phyloP scores from a whole-genome alignment of 1,284 basidiomycete species.

The Violaceomyces palustris region DNA sequence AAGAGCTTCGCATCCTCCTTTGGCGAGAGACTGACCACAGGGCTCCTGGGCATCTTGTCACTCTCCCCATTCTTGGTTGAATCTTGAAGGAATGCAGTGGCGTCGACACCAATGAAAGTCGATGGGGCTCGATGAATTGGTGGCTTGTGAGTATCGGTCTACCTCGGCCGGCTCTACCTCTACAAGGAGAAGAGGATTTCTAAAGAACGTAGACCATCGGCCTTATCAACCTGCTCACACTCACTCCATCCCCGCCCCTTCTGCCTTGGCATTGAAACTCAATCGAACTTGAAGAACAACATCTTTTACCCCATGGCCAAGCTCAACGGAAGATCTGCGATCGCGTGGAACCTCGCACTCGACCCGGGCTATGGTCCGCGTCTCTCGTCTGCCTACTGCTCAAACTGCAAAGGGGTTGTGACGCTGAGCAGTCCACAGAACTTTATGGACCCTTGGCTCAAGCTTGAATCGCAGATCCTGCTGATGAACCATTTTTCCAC shows the following conservation, averaged over 20 bases:
- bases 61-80: too few species aligned
- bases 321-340: conserved; percentile 10
- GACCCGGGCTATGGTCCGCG: conserved; percentile 24
- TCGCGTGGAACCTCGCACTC: conserved; percentile 38
- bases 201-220: too few species aligned
- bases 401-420: conserved; percentile 22
- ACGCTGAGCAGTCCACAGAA: conserved; percentile 14
- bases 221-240: too few species aligned
- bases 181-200: too few species aligned
- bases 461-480: conserved; percentile 24
- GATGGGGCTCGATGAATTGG: conserved; percentile 19
- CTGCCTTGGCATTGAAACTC: too few species aligned
- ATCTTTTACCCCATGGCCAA: conserved; percentile 28
- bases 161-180: too few species aligned
- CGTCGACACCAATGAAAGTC: conserved; percentile 2
- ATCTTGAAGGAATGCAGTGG: conserved; percentile 42
- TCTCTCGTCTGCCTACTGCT: conserved; percentile 20
- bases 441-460: conserved; percentile 12
- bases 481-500: conserved; percentile 22
- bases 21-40: too few species aligned
- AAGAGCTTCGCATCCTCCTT: too few species aligned
- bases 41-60: too few species aligned
- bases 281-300: too few species aligned
- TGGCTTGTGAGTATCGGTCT: too few species aligned
- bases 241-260: too few species aligned